A percentile compares a stretch with the other conserved stretches of the same genome.
Evolutionary conservation across 805 yeast genomes (phyloP).

Genomic region (Candida ascalaphidarum): DNA sequence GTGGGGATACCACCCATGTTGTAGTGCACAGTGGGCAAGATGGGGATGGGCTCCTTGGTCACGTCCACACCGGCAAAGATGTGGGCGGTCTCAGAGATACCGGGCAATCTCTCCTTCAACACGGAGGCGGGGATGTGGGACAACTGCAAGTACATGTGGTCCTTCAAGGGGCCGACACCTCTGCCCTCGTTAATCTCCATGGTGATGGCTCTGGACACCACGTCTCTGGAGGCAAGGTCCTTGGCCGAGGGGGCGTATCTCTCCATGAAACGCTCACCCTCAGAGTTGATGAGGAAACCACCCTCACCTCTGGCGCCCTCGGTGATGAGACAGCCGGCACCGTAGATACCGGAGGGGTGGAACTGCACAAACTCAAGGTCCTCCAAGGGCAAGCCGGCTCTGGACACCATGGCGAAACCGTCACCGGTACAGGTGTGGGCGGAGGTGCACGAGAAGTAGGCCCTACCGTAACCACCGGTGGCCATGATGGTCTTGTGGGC

Average conservation of each 20-base stretch:
- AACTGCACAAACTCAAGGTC: constrained; percentile 97
- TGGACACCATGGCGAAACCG: constrained; percentile 95
- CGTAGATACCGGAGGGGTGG: constrained; percentile 99
- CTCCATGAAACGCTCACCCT: constrained; percentile 99
- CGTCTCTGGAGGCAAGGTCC: constrained; percentile 97
- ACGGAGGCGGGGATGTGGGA: constrained; percentile 90
- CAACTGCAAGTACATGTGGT: constrained; percentile 91
- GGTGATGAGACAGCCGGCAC: constrained; percentile 97
- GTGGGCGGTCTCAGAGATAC: constrained; percentile 97
- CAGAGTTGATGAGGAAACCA: constrained; percentile 90
- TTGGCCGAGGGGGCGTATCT: constrained; percentile 98
- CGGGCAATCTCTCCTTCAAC: constrained; percentile 92
- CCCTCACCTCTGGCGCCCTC: constrained; percentile 99
- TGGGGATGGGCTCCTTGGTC: constrained; percentile 98
- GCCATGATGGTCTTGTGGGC: constrained; percentile 95
- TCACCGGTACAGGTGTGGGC: constrained; percentile 99
- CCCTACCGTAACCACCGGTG: constrained; percentile 98
- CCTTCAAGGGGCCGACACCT: constrained; percentile 96
- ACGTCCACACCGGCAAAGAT: constrained; percentile 99
- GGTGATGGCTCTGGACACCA: constrained; percentile 95
- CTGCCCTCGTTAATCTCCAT: constrained; percentile 98
- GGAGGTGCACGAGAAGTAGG: constrained; percentile 97
- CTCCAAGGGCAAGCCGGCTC: constrained; percentile 97
- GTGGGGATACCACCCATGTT: constrained; percentile 99
- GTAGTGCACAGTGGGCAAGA: constrained; percentile 96